Percentiles rank a stretch among this genome's conserved stretches.
These are phyloP conservation scores for Starmerella powellii DNA, from an alignment of 805 yeast species.

Conservation along the genomic window DNA sequence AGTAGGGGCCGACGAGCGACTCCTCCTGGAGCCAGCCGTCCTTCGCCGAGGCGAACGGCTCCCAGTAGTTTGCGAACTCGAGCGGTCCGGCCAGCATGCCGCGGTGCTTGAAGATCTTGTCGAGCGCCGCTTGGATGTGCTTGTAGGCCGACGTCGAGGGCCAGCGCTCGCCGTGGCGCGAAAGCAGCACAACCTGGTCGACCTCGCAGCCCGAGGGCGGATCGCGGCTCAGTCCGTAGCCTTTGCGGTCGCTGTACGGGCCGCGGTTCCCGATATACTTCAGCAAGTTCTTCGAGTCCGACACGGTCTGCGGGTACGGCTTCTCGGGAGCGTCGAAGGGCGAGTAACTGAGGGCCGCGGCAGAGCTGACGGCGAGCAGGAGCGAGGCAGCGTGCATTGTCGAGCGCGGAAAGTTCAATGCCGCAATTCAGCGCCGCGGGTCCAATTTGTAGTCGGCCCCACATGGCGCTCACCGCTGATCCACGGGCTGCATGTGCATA, in stretches of 20 bases:
- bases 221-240: slow-evolving; percentile 42
- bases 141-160: slow-evolving; percentile 27
- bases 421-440: too few species aligned
- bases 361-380: not conserved
- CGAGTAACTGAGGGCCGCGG: not conserved
- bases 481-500: too few species aligned
- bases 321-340: slow-evolving; percentile 11
- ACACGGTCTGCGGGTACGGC: slow-evolving; percentile 24
- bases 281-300: slow-evolving; percentile 32
- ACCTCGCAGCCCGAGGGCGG: slow-evolving; percentile 40
- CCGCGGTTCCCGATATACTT: slow-evolving; percentile 18
- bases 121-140: slow-evolving; percentile 10
- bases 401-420: not conserved
- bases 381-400: not conserved
- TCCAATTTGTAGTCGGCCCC: too few species aligned
- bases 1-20: slow-evolving; percentile 39
- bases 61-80: slow-evolving; percentile 38
- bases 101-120: slow-evolving; percentile 7
- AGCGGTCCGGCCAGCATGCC: slow-evolving; percentile 32
- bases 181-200: slow-evolving; percentile 42
- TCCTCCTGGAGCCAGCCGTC: slow-evolving; percentile 40
- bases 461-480: too few species aligned
- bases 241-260: slow-evolving; percentile 29
- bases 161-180: slow-evolving; percentile 51
- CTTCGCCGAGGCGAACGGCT: slow-evolving; percentile 31